A percentile compares a stretch with the other conserved stretches of the same genome.
phyloP scores from a whole-genome alignment of 495 filamentous ascomycete species.

The Neurospora hispaniola region DNA sequence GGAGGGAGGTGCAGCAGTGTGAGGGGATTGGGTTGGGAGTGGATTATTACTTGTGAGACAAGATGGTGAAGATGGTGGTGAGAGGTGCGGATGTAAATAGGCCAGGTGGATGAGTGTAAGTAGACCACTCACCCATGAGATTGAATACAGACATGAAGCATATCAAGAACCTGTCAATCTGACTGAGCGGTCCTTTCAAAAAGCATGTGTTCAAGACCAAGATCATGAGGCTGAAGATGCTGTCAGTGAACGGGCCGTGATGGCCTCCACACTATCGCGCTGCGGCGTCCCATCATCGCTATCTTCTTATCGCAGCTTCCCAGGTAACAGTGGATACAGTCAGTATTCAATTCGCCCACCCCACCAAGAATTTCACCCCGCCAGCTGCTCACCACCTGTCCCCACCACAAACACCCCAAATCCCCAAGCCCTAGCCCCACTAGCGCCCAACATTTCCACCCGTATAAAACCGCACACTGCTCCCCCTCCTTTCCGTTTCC shows the following conservation, averaged over 20 bases:
- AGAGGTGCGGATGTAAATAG: neutral
- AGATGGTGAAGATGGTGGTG: neutral
- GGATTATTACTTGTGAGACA: slow-evolving; percentile 17
- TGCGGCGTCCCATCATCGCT: neutral
- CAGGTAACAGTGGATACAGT: no score
- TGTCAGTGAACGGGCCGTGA: neutral
- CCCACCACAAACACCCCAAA: neutral
- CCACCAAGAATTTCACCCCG: neutral
- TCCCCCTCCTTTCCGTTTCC: neutral
- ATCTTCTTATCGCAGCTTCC: neutral
- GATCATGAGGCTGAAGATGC: neutral
- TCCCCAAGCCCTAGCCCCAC: neutral
- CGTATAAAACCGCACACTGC: neutral
- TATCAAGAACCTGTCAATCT: neutral
- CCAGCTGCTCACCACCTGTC: neutral
- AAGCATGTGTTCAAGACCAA: neutral
- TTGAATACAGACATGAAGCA: neutral
- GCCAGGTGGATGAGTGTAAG: neutral
- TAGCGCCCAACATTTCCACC: neutral
- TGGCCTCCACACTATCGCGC: neutral
- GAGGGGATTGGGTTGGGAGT: slow-evolving; percentile 20
- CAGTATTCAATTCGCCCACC: neutral
- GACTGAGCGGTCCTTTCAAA: neutral
- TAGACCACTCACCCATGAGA: neutral
- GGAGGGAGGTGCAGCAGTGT: slow-evolving; percentile 26